Evolutionary conservation across 164 flowering plant genomes (phyloP).

Genomic region (Sextonia rubra): DNA sequence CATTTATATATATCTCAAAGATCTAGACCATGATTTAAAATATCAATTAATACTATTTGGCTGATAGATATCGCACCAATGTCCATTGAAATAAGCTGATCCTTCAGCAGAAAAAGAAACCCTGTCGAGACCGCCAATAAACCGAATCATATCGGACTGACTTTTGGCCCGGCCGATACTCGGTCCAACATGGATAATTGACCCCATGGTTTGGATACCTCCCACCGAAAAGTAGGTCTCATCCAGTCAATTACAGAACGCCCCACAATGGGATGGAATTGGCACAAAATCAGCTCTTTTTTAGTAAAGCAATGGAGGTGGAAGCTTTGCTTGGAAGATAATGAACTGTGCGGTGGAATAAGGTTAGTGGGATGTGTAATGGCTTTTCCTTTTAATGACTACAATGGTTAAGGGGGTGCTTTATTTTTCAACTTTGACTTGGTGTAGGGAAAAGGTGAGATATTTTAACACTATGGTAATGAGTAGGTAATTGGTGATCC

Average conservation of each 20-base stretch:
- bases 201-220: neutral
- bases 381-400: neutral
- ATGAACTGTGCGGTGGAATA: no score
- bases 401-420: constrained; percentile 1
- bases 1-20: no score
- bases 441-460: constrained; percentile 1
- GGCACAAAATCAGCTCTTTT: neutral
- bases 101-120: no score
- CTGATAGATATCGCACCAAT: no score
- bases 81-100: no score
- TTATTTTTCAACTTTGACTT: constrained; percentile 5
- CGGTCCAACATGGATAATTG: no score
- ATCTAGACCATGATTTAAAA: no score
- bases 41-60: no score
- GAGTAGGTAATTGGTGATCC: neutral
- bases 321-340: neutral
- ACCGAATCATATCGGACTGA: no score
- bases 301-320: neutral
- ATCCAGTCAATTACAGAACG: neutral
- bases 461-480: neutral
- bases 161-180: no score
- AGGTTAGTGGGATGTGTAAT: neutral
- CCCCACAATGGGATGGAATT: neutral
- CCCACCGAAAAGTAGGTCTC: neutral
- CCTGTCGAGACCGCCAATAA: no score